Conservation (phyloP, 352 stramenopile species). For the Thalassiosira exigua region DNA sequence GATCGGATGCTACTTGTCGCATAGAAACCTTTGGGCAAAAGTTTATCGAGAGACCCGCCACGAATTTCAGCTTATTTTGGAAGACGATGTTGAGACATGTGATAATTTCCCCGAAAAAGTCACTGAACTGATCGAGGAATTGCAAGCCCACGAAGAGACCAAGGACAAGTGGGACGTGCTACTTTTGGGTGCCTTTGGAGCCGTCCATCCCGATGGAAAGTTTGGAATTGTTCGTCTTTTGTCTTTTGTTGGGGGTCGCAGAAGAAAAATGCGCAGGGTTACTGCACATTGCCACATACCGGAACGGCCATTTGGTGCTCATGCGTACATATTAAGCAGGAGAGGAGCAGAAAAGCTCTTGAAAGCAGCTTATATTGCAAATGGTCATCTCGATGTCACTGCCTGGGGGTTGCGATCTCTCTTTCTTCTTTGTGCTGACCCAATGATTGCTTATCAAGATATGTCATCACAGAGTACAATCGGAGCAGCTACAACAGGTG, state of each 20-base stretch:
- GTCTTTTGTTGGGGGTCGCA: conserved; percentile 10
- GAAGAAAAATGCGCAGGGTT: neutral
- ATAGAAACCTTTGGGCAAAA: conserved; percentile 39
- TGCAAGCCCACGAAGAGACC: conserved; percentile 5
- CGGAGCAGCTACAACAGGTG: conserved; percentile 16
- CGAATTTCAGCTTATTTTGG: conserved; percentile 31
- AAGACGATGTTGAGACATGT: conserved; percentile 42
- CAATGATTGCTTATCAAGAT: conserved; percentile 29
- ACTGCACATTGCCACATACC: conserved; percentile 23
- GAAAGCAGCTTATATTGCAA: neutral
- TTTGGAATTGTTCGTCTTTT: conserved; percentile 11
- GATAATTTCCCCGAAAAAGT: conserved; percentile 27
- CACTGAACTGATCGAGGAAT: conserved; percentile 5
- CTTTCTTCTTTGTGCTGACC: conserved; percentile 14
- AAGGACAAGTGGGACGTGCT: conserved; percentile 39
- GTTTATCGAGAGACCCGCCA: neutral
- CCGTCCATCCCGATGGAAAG: conserved; percentile 34
- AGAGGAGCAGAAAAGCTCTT: conserved; percentile 31
- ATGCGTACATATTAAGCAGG: conserved; percentile 36
- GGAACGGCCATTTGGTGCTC: conserved; percentile 17
- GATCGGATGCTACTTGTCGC: conserved; percentile 47
- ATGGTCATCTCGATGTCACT: conserved; percentile 26
- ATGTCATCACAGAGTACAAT: conserved; percentile 20
- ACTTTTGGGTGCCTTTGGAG: conserved; percentile 38
- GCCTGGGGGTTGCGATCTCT: conserved; percentile 22